phyloP scores from a whole-genome alignment of 208 protist species.

The Wallacemonas sp. region DNA sequence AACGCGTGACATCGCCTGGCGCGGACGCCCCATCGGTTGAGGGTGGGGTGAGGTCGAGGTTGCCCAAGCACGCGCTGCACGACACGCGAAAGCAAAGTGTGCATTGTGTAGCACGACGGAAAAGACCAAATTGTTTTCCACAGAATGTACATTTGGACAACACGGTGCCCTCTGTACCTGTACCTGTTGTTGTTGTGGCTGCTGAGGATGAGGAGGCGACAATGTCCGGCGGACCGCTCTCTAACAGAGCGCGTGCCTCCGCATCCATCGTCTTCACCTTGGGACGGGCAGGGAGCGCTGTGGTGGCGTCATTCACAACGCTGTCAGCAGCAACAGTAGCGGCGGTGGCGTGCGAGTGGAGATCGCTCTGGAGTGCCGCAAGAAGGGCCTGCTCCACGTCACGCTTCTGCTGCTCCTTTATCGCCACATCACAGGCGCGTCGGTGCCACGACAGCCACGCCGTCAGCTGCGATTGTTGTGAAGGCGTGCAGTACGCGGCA shows the following conservation, averaged over 20 bases:
- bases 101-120: conserved; percentile 59
- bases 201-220: too few relatives aligned
- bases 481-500: conserved; percentile 6
- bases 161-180: neutral
- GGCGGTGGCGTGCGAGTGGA: too few relatives aligned
- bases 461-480: conserved; percentile 10
- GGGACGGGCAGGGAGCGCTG: neutral
- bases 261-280: conserved; percentile 7
- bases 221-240: neutral
- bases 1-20: neutral
- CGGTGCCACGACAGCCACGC: conserved; percentile 32
- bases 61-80: conserved; percentile 62
- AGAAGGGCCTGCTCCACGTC: neutral
- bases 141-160: conserved; percentile 56
- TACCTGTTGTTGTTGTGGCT: too few relatives aligned
- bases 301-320: neutral
- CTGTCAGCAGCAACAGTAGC: too few relatives aligned
- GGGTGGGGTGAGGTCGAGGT: conserved; percentile 40
- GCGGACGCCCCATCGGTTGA: neutral
- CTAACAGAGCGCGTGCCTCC: neutral
- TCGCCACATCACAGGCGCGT: conserved; percentile 2
- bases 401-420: conserved; percentile 13
- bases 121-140: conserved; percentile 70
- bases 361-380: neutral
- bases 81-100: conserved; percentile 58